Base-by-base conservation (phyloP, 805 yeast species). In the Wickerhamomyces chaumierensis region DNA sequence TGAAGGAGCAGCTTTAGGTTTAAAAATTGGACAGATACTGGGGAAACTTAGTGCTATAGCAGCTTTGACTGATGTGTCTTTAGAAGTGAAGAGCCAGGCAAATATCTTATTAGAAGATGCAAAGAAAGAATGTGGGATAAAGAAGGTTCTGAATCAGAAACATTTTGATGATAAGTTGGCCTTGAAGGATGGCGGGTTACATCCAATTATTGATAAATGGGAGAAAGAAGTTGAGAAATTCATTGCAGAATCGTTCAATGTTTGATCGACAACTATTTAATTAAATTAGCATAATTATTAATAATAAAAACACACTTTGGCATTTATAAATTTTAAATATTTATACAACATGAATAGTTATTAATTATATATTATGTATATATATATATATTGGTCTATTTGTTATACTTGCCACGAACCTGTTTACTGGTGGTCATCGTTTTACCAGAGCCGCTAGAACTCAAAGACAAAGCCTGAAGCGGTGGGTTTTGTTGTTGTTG, bases 1-100 rank as follows among this genome's bases (percentile, higher is more conserved):
- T 0, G 50, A 61, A 2, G 97, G 97, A 1, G 85, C 92, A 0
- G 52, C 51, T 2, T 43, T 87, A 2, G 96, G 95, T 0, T 60
- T 71, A 0, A 46, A 61, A 14, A 78, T 77, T 0, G 97, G 97
- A 0, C 55, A 57, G 35, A 61, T 87, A 0, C 44, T 87, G 13
- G 84, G 88, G 9, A 44, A 43, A 2, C 54, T 76, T 15, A 78
- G 72, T 42, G 42, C 48, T 2, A 39, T 63, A 15, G 46, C 45
- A 2, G 36, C 44, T 1, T 39, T 44, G 15, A 36, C n/a, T n/a
- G n/a, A 39, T 8, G 48, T 49, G 36, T 42, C 39, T 3, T 35
- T 39, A 7, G 45, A 55, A n/a, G 31, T 34, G 8, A 39, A 43
- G 14, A 8, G n/a, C 13, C 7, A n/a, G 27, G 57, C 50, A 11